Evolutionary conservation across 345 rosid species (phyloP), one percentile per base, ranked within the genome.

Genomic region (Brassica incana): DNA sequence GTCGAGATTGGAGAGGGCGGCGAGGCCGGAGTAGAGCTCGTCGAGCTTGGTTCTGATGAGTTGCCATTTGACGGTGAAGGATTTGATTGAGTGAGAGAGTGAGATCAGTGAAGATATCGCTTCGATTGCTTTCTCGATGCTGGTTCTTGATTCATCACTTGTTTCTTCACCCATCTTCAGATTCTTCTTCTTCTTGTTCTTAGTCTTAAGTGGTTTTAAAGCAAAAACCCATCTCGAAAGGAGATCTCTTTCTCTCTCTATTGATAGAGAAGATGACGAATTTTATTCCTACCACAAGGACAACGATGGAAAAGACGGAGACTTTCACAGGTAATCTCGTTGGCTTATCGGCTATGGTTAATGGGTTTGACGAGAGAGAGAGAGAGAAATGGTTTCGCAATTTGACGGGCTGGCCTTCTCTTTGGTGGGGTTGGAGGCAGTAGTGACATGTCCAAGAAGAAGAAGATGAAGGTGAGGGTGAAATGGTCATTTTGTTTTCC

Each of bases 51-150:
- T 82, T 69, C 99, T 73, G 65, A 95, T 89, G 58, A 88, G 80
- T 27, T 89, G 88, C 99, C 99, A 95, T 89, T 91, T 95, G 33
- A 87, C 88, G 12, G 85, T 65, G 82, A 95, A 95, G 35, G 88
- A 90, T 74, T 81, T 89, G 78, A 90, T 79, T 12, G 92, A 88
- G 73, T 89, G 85, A 72, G 95, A 92, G 30, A 86, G 85, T 58
- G 89, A 85, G 75, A 89, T 85, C 79, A 92, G 83, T 18, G 92
- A 88, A 77, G 95, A 92, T 1, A 86, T 77, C 2, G 77, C 82
- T 81, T 88, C 93, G 73, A 85, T 87, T 67, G 88, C 88, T 83
- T 79, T 83, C 2, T 78, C 65, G 56, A 86, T 71, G 71, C 84
- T 80, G 16, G 74, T 33, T 45, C 69, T 76, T 33, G 84, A 81